These are phyloP conservation scores for Pseudoscleropodium purum DNA, from an alignment of 225 moss, liverwort and hornwort genomes.

Conservation along the genomic window DNA sequence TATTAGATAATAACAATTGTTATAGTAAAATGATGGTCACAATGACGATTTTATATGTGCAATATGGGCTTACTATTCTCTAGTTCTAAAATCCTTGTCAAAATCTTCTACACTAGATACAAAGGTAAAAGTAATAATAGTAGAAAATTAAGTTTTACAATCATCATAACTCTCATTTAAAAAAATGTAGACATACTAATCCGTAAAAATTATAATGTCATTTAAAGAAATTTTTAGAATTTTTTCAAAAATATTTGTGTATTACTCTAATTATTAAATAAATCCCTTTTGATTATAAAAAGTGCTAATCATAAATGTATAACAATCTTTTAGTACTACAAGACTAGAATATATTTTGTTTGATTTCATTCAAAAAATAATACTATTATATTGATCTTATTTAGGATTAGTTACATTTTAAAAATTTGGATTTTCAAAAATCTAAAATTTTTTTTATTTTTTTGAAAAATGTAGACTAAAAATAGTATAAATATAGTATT, in stretches of 20 bases:
- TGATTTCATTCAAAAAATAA: not conserved
- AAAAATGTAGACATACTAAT: too few species aligned
- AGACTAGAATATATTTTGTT: too few species aligned
- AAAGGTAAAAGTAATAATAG: not conserved
- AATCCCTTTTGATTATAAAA: not conserved
- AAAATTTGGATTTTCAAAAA: not conserved
- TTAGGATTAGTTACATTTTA: not conserved
- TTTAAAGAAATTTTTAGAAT: not conserved
- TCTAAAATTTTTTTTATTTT: too few species aligned
- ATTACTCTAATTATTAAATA: not conserved
- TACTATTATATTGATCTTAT: not conserved
- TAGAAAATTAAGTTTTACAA: not conserved
- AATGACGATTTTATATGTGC: fast-evolving
- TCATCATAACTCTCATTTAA: not conserved
- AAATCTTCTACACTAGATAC: not conserved
- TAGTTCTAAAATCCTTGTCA: not conserved
- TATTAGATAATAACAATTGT: not conserved
- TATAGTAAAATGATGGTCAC: not conserved
- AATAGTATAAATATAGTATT: not conserved
- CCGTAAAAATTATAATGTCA: too few species aligned
- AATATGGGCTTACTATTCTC: not conserved
- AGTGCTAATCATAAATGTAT: too few species aligned
- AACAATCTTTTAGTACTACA: too few species aligned
- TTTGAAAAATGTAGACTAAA: too few species aligned
- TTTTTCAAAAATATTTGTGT: not conserved